Evolutionary conservation across 768 basidiomycete genomes (phyloP), one percentile per base, ranked within the genome.

Genomic region (Suillus luteus): DNA sequence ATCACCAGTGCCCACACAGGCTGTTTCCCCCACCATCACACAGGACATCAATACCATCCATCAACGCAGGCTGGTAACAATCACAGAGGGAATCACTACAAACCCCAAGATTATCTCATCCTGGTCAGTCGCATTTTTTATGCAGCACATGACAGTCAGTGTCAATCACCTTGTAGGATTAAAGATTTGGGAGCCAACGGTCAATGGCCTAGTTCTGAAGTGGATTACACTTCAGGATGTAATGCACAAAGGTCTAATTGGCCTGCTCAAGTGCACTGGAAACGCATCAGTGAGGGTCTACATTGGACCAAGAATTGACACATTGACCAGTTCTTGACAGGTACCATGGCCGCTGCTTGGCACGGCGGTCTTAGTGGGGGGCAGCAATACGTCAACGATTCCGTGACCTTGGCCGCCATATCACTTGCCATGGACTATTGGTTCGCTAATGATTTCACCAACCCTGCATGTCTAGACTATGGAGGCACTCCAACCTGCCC

Each of bases 141-240:
- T 43, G 44, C 48, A 17, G 40, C 5, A 8, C 14, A 35, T 17
- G 17, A 22, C 22, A n/a, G 33, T 31, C 31, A 31, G 31, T 31
- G 31, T 31, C 31, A 31, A 31, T 60, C 35, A 46, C 35, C 31
- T n/a, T 17, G 2, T 59, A 86, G 85, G 83, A 64, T 86, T 33
- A 71, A 77, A 35, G 80, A 82, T 35, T 80, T 86, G 17, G 79
- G 79, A 15, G 22, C 76, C 12, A 72, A 77, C 69, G 84, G 83
- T 5, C 82, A 81, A 69, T 87, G 86, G 86, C 83, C 85, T 2
- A 82, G 85, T 68, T 71, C 76, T 3, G 76, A 81, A 61, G 79
- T 91, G 17, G 81, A 90, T 67, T 89, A 89, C 68, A 81, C 85
- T 0, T 79, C 85, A 22, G 88, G 88, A 9, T 90, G 89, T 63